Conservation (phyloP, 202 grass and related monocot species). For the Cymbopogon flexuosus region DNA sequence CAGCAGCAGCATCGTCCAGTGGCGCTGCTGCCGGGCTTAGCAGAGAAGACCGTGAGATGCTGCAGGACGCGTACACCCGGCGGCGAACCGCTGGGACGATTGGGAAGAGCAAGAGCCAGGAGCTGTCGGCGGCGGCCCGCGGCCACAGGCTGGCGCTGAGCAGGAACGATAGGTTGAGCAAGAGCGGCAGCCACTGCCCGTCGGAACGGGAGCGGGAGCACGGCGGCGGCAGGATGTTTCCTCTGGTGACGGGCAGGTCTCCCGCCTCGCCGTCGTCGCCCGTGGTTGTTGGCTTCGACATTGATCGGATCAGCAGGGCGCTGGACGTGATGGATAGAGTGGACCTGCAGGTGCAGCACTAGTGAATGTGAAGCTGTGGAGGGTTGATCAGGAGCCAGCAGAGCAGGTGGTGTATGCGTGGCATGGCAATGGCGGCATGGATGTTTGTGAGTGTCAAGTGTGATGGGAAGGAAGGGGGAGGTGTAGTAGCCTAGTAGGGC, state of each 20-base stretch:
- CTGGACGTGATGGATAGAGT: slow-evolving; percentile 53
- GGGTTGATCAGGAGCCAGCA: too few species aligned
- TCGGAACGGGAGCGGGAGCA: neutral
- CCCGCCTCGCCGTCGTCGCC: slow-evolving; percentile 22
- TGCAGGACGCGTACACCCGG: slow-evolving; percentile 34
- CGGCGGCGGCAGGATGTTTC: neutral
- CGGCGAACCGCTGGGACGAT: neutral
- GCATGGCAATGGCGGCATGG: too few species aligned
- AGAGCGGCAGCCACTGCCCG: slow-evolving; percentile 32
- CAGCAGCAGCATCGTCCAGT: neutral
- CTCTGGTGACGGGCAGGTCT: slow-evolving; percentile 12
- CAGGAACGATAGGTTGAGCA: slow-evolving; percentile 68
- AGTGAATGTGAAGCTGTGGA: neutral
- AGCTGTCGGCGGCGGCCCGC: slow-evolving; percentile 22
- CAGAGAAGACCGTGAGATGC: slow-evolving; percentile 58
- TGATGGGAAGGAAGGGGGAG: neutral
- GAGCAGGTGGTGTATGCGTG: too few species aligned
- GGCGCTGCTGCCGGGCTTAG: slow-evolving; percentile 18
- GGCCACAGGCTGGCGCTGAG: slow-evolving; percentile 18
- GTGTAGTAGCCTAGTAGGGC: neutral
- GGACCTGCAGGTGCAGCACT: neutral
- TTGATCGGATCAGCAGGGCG: slow-evolving; percentile 53
- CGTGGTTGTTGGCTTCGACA: slow-evolving; percentile 29
- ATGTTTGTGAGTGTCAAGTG: neutral
- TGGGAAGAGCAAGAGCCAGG: slow-evolving; percentile 64